Evolutionary conservation across 1,139 yeast species (phyloP), one percentile per base, ranked within the genome.

Genomic region (Hyphopichia burtonii): DNA sequence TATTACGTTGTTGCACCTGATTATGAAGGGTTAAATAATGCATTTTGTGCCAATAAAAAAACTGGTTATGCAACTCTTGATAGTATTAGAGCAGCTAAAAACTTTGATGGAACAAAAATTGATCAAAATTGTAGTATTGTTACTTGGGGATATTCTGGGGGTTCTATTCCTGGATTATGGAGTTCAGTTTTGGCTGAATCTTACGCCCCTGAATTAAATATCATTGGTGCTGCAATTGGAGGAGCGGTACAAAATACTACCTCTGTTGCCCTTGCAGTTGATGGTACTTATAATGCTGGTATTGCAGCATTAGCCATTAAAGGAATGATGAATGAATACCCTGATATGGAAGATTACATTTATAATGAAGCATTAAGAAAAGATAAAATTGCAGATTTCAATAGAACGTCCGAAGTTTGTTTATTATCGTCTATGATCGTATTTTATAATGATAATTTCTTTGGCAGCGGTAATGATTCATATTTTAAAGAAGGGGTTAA

Each of bases 121-220:
- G 11, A 31, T 19, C 7, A 40, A 1, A 41, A 49, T 18, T 58
- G 63, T 1, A 38, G 43, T 25, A 43, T 53, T 4, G 53, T 44
- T 2, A 28, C 54, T 25, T 58, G 56, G 54, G 63, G 64, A 0
- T 58, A 57, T 41, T 54, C 60, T 7, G 64, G 64, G 17, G 64
- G 62, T 0, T 46, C 59, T 1, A 42, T 55, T 15, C 56, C 60
- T 2, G 38, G 59, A 4, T 50, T 50, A 2, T 58, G 63, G 63
- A 60, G 56, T 1, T 46, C 59, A 1, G 42, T 50, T 6, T 43
- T 57, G 23, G 58, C 54, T 30, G 56, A 58, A 7, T 25, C 35
- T 1, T 59, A 58, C 31, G 62, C 63, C 2, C 63, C 63, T 2
- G 59, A 59, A 10, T 44, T 59, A 28, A 39, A 40, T n/a, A 36